Evolutionary conservation across 23 red algal species (phyloP).

Genomic region (Gracilaria domingensis): DNA sequence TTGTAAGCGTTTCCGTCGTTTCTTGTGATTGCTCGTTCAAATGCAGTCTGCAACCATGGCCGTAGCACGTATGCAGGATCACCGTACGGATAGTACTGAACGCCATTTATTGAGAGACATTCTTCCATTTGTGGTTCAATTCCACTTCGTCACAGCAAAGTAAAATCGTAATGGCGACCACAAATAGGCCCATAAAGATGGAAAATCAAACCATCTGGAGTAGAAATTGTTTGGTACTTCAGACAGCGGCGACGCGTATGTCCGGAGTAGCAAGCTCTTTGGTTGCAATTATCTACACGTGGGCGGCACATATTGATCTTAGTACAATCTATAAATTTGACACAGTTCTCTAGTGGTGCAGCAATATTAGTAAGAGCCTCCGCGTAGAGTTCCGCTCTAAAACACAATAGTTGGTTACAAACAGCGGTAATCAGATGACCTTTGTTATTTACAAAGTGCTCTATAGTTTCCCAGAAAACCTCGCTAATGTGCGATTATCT

Average conservation of each 20-base stretch:
- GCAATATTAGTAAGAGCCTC: neutral
- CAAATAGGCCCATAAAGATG: conserved; percentile 20
- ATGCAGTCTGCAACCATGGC: conserved; percentile 35
- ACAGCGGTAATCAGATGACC: conserved; percentile 26
- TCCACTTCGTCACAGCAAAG: conserved; percentile 5
- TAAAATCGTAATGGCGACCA: conserved; percentile 45
- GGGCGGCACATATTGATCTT: conserved; percentile 32
- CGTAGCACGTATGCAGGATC: too few species aligned
- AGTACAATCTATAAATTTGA: conserved; percentile 55
- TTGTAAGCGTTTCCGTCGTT: neutral
- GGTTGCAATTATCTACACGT: neutral
- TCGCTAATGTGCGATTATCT: conserved; percentile 27
- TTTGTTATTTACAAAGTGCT: neutral
- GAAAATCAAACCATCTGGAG: conserved; percentile 64
- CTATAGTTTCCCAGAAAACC: conserved; percentile 31
- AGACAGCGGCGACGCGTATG: conserved; percentile 29
- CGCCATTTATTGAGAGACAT: conserved; percentile 19
- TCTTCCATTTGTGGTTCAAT: neutral
- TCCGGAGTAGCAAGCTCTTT: conserved; percentile 39
- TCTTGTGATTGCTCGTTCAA: neutral
- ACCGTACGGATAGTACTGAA: conserved; percentile 57
- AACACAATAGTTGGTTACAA: neutral
- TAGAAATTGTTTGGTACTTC: conserved; percentile 45
- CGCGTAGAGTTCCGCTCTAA: conserved; percentile 21
- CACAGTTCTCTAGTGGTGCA: conserved; percentile 26